A percentile compares a stretch with the other conserved stretches of the same genome.
phyloP scores from a whole-genome alignment of 2,329 filamentous ascomycete genomes.

The Balansia obtecta region DNA sequence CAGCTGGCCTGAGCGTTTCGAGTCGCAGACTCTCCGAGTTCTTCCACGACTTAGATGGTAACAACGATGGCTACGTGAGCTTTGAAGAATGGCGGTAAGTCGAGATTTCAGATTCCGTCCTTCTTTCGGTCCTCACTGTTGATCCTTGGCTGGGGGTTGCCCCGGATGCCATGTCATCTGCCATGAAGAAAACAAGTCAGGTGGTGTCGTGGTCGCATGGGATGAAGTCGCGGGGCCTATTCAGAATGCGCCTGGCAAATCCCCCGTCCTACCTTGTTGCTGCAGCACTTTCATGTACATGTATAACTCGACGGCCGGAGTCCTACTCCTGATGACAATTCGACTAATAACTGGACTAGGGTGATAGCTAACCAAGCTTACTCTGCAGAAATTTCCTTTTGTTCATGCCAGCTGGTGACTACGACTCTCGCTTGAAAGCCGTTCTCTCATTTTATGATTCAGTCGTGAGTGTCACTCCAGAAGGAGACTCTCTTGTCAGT shows the following conservation, averaged over 20 bases:
- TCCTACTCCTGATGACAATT: background rate
- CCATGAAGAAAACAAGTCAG: conserved; percentile 10
- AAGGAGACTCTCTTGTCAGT: conserved; percentile 87
- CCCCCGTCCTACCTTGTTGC: background rate
- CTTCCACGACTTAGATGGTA: conserved; percentile 79
- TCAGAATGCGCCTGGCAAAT: background rate
- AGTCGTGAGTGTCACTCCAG: conserved; percentile 76
- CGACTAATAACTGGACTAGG: background rate
- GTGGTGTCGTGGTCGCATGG: conserved; percentile 7
- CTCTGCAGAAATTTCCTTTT: conserved; percentile 71
- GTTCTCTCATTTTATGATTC: conserved; percentile 87
- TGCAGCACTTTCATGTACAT: background rate
- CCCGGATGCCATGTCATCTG: conserved; percentile 5
- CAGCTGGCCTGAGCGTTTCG: conserved; percentile 67
- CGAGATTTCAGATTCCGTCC: background rate
- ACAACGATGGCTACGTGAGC: conserved; percentile 76
- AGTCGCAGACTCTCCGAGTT: conserved; percentile 69
- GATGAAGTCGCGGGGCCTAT: conserved; percentile 1
- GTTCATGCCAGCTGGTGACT: conserved; percentile 59
- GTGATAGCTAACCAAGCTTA: conserved; percentile 7
- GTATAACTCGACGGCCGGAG: background rate
- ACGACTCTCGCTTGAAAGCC: conserved; percentile 60
- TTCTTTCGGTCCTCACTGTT: background rate
- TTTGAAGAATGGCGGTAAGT: conserved; percentile 95
- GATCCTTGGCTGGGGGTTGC: conserved; percentile 2